Base-by-base conservation (phyloP, 2,329 filamentous ascomycete genomes). In the Xylaria multiplex region DNA sequence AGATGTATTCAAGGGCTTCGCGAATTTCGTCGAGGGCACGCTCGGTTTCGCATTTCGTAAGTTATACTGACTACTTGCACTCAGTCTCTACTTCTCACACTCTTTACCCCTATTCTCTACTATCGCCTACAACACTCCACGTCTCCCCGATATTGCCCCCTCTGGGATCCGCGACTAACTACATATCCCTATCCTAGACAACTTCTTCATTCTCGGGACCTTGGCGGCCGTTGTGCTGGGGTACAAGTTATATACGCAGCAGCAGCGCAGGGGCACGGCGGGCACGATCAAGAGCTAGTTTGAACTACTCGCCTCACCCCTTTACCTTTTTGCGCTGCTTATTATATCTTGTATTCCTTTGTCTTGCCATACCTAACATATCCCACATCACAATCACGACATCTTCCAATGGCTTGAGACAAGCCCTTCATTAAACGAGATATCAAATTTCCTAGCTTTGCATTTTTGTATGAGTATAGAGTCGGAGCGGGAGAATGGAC, bases 201-300 rank as follows among this genome's bases (percentile, higher is more conserved):
- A 77, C 53, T 77, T 77, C 72, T 77, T 77, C 64, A 72, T 77
- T 49, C 65, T 77, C 11, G 76, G 75, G 7, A 77, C 76, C 13
- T 1, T 74, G 22, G 74, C 72, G 11, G 76, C 76, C 1, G 73
- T 61, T 22, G 69, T 76, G 27, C 61, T 77, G 27, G 75, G 66
- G 24, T 77, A 77, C 55, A 56, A 77, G 68, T 60, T 74, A 7
- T 76, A 76, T 50, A 62, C 69, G 16, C 75, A 76, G 70, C 70
- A 74, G 32, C 75, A 76, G 69, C 70, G 73, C 52, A 67, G 72
- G 66, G 75, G 73, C 35, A 72, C 72, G 5, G 66, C 74, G 5
- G 65, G 73, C 11, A 60, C 59, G 22, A 73, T 75, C 27, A 76
- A 77, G 71, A 71, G 63, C 50, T 76, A 73, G 32, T 4, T 42